These are phyloP conservation scores for Spathaspora passalidarum DNA, from an alignment of 805 yeast species.

Conservation along the genomic window DNA sequence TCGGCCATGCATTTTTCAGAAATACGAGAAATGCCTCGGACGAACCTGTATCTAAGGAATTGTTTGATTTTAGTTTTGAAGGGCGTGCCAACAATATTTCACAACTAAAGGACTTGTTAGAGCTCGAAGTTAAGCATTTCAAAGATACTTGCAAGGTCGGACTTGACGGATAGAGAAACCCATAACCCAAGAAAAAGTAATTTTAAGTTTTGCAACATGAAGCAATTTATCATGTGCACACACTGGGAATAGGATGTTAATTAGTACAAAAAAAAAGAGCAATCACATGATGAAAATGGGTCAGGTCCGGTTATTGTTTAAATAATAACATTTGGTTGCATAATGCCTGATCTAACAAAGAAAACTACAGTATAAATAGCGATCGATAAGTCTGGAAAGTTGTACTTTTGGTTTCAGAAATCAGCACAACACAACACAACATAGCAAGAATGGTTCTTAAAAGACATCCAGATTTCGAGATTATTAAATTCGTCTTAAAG, in stretches of 20 bases:
- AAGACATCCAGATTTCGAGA: constrained; percentile 30
- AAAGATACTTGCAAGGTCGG: constrained; percentile 20
- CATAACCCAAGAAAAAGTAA: too few species aligned
- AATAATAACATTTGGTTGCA: background rate
- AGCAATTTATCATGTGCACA: background rate
- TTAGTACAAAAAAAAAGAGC: background rate
- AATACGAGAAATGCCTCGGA: constrained; percentile 51
- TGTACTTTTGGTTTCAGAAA: background rate
- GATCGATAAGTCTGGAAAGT: background rate
- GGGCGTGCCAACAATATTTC: constrained; percentile 11
- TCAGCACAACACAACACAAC: background rate
- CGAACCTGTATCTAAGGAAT: constrained; percentile 50
- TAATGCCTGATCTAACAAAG: background rate
- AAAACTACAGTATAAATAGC: background rate
- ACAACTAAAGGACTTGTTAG: constrained; percentile 47
- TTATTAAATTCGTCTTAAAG: constrained; percentile 26
- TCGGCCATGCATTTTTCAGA: constrained; percentile 55
- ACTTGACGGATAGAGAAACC: background rate
- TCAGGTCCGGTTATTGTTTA: background rate
- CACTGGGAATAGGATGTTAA: too few species aligned
- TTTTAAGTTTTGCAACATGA: background rate
- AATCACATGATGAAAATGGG: background rate
- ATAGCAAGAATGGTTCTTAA: constrained; percentile 6
- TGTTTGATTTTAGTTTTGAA: constrained; percentile 72
- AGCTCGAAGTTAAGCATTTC: constrained; percentile 52